Evolutionary conservation across 2,329 filamentous ascomycete species (phyloP).

Genomic region (Penicillium corylophilum): DNA sequence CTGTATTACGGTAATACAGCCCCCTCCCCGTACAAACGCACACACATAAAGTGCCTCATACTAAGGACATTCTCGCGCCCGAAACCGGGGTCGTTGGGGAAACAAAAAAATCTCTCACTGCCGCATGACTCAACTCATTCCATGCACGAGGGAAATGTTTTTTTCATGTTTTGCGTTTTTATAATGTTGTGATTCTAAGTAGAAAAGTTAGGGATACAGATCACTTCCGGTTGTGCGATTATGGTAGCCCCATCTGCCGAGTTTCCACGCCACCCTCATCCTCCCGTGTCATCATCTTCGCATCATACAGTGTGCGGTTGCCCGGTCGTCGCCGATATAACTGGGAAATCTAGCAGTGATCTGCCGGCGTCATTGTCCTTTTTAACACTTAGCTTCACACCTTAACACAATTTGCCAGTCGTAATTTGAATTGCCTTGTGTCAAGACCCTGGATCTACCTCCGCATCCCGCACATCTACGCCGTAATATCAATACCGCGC

Average conservation of each 20-base stretch:
- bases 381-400: not conserved
- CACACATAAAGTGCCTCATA: slow-evolving; percentile 15
- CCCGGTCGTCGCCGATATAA: slow-evolving; percentile 21
- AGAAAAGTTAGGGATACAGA: too few relatives aligned
- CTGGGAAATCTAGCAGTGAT: slow-evolving; percentile 5
- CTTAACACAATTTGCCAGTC: not conserved
- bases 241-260: slow-evolving; percentile 5
- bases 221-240: not conserved
- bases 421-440: not conserved
- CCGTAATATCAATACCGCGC: slow-evolving; percentile 2
- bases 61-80: slow-evolving; percentile 14
- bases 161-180: too few relatives aligned
- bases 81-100: slow-evolving; percentile 27
- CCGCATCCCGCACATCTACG: not conserved
- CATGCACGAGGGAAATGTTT: not conserved
- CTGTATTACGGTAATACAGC: not conserved
- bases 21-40: not conserved
- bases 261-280: slow-evolving; percentile 16
- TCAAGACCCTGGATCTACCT: not conserved
- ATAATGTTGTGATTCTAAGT: too few relatives aligned
- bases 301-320: slow-evolving; percentile 19
- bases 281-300: slow-evolving; percentile 24
- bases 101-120: slow-evolving; percentile 24
- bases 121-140: slow-evolving; percentile 9
- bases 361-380: not conserved